These are phyloP conservation scores for Aspergillus clavatus DNA, from an alignment of 2,329 filamentous ascomycete genomes.

Conservation along the genomic window DNA sequence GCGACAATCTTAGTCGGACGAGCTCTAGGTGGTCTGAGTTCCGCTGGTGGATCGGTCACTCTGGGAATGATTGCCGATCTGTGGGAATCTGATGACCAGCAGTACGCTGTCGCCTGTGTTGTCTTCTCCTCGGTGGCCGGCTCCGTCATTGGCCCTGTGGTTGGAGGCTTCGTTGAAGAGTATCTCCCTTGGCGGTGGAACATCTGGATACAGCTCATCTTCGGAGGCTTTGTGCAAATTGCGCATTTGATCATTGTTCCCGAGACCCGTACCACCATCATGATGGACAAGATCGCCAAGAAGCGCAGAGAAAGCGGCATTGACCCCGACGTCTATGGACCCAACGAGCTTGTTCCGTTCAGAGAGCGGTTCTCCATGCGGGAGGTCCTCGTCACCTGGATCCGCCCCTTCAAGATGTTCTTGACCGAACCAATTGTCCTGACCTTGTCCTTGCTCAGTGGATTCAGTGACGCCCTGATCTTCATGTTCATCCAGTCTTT, in stretches of 20 bases:
- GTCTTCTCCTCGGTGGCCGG: slow-evolving; percentile 77
- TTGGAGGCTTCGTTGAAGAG: slow-evolving; percentile 70
- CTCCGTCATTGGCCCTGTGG: slow-evolving; percentile 69
- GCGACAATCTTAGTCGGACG: slow-evolving; percentile 65
- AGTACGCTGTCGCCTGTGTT: slow-evolving; percentile 70
- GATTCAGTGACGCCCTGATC: slow-evolving; percentile 61
- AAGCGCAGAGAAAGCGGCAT: slow-evolving; percentile 60
- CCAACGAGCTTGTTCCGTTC: slow-evolving; percentile 63
- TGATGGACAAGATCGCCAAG: slow-evolving; percentile 77
- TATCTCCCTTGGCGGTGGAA: slow-evolving; percentile 68
- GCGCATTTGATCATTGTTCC: slow-evolving; percentile 67
- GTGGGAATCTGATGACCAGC: slow-evolving; percentile 65
- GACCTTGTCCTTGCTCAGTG: slow-evolving; percentile 56
- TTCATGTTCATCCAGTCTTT: slow-evolving; percentile 65
- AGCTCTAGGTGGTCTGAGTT: slow-evolving; percentile 64
- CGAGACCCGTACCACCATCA: slow-evolving; percentile 69
- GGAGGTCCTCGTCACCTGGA: slow-evolving; percentile 56
- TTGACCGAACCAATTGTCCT: slow-evolving; percentile 61
- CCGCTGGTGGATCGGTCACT: slow-evolving; percentile 68
- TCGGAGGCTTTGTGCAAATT: slow-evolving; percentile 64
- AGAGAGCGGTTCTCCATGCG: slow-evolving; percentile 53
- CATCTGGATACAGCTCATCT: slow-evolving; percentile 82
- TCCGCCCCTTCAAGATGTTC: slow-evolving; percentile 61
- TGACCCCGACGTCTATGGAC: slow-evolving; percentile 61
- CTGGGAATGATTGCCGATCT: slow-evolving; percentile 71